phyloP scores from a whole-genome alignment of 345 rosid species.

The Moricandia arvensis region DNA sequence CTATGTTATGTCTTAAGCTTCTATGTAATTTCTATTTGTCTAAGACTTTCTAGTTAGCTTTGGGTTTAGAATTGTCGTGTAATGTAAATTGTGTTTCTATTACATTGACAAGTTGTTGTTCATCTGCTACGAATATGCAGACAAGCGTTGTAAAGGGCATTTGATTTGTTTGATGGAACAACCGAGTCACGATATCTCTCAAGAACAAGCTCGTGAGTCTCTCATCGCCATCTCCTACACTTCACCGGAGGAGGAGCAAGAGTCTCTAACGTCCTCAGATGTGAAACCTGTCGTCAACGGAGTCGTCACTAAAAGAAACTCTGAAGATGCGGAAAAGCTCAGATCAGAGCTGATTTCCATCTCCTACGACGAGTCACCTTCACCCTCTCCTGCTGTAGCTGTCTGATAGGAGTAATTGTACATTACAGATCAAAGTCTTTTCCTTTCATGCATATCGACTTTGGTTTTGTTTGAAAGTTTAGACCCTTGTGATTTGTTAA shows the following conservation, averaged over 20 bases:
- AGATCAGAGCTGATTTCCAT: constrained; percentile 32
- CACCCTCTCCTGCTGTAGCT: constrained; percentile 25
- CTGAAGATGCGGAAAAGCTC: constrained; percentile 22
- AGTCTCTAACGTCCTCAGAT: constrained; percentile 4
- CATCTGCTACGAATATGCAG: constrained; percentile 17
- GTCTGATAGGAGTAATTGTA: constrained; percentile 31
- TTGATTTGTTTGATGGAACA: constrained; percentile 35
- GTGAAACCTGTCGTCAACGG: constrained; percentile 17
- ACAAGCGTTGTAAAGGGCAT: neutral
- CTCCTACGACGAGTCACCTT: constrained; percentile 31
- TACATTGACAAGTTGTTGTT: neutral
- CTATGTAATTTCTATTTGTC: neutral
- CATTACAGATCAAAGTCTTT: constrained; percentile 31
- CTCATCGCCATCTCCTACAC: constrained; percentile 38
- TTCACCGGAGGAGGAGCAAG: constrained; percentile 27
- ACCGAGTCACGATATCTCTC: constrained; percentile 30
- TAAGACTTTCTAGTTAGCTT: neutral
- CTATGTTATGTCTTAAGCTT: neutral
- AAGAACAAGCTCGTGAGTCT: constrained; percentile 36
- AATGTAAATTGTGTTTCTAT: neutral
- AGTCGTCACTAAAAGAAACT: neutral
- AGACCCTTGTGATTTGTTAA: constrained; percentile 25
- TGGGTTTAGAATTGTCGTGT: neutral
- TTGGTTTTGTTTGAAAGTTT: constrained; percentile 22
- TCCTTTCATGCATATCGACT: constrained; percentile 15